Percentiles rank a stretch among this genome's conserved stretches.
phyloP scores from a whole-genome alignment of 2,329 filamentous ascomycete species.

The Phaeosphaeriaceae sp. region DNA sequence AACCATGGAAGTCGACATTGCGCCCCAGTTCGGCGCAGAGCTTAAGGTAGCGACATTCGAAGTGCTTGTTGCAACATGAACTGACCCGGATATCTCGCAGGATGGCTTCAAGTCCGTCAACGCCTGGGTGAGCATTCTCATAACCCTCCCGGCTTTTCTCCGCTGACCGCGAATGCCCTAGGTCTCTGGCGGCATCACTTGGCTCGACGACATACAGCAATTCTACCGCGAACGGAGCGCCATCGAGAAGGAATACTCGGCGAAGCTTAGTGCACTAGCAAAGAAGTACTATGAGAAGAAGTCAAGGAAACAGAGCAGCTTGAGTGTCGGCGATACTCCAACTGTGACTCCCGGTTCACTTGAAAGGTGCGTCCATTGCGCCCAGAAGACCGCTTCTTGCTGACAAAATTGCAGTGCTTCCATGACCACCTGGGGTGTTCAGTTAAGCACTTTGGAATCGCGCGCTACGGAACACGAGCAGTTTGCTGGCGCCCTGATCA shows the following conservation, averaged over 20 bases:
- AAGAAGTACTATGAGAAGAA: slow-evolving; percentile 99
- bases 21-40: slow-evolving; percentile 89
- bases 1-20: slow-evolving; percentile 80
- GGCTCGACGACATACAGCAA: slow-evolving; percentile 95
- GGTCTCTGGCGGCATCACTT: slow-evolving; percentile 85
- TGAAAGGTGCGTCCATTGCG: slow-evolving; percentile 69
- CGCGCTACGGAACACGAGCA: slow-evolving; percentile 88
- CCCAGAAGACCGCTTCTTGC: neutral
- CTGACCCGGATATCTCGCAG: slow-evolving; percentile 56
- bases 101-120: slow-evolving; percentile 97
- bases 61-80: slow-evolving; percentile 24
- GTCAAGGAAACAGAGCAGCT: slow-evolving; percentile 80
- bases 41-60: slow-evolving; percentile 72
- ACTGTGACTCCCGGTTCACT: slow-evolving; percentile 93
- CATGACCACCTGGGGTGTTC: slow-evolving; percentile 94
- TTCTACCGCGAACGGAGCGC: slow-evolving; percentile 94
- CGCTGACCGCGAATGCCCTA: slow-evolving; percentile 32
- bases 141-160: slow-evolving; percentile 15
- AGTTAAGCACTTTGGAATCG: slow-evolving; percentile 87
- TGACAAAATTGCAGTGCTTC: slow-evolving; percentile 70
- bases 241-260: slow-evolving; percentile 96
- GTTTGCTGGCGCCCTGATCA: slow-evolving; percentile 78
- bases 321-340: slow-evolving; percentile 94
- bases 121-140: slow-evolving; percentile 69
- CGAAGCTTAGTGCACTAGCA: slow-evolving; percentile 83